Percentiles rank a stretch among this genome's conserved stretches.
Conservation (phyloP, 108 stramenopile species). For the Bacterosira constricta region DNA sequence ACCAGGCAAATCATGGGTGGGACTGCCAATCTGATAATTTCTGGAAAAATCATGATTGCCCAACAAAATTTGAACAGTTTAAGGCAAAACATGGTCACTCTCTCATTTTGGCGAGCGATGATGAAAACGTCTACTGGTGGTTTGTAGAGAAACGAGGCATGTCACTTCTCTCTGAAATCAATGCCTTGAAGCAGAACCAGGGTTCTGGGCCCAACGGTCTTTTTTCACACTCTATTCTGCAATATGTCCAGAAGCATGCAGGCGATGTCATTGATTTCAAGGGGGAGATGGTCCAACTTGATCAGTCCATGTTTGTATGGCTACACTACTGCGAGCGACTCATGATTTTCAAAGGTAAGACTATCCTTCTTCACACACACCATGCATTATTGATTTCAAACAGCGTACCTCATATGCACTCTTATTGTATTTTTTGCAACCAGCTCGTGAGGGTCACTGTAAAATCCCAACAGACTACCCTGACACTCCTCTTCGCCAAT, state of each 20-base stretch:
- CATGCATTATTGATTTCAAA: neutral
- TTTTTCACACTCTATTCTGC: constrained; percentile 14
- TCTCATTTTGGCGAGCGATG: constrained; percentile 27
- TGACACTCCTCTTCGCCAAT: constrained; percentile 33
- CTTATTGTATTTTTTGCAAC: neutral
- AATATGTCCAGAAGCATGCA: constrained; percentile 1
- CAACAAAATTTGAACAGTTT: neutral
- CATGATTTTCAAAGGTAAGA: constrained; percentile 43
- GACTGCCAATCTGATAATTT: constrained; percentile 5
- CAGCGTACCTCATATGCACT: neutral
- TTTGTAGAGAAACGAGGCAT: constrained; percentile 15
- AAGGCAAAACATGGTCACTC: constrained; percentile 11
- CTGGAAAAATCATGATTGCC: constrained; percentile 3
- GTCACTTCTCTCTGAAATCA: neutral
- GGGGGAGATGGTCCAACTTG: neutral
- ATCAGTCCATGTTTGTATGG: constrained; percentile 28
- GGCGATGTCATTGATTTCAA: neutral
- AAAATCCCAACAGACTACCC: constrained; percentile 36
- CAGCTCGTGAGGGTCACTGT: constrained; percentile 37
- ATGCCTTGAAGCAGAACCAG: neutral
- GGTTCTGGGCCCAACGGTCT: neutral
- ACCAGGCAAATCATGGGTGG: neutral
- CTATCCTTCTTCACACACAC: too few relatives aligned
- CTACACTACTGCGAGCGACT: constrained; percentile 34
- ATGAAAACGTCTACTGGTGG: constrained; percentile 37